Percentiles rank a stretch among this genome's conserved stretches.
These are phyloP conservation scores for Fagopyrum homotropicum DNA, from an alignment of 148 eudicot species.

Conservation along the genomic window DNA sequence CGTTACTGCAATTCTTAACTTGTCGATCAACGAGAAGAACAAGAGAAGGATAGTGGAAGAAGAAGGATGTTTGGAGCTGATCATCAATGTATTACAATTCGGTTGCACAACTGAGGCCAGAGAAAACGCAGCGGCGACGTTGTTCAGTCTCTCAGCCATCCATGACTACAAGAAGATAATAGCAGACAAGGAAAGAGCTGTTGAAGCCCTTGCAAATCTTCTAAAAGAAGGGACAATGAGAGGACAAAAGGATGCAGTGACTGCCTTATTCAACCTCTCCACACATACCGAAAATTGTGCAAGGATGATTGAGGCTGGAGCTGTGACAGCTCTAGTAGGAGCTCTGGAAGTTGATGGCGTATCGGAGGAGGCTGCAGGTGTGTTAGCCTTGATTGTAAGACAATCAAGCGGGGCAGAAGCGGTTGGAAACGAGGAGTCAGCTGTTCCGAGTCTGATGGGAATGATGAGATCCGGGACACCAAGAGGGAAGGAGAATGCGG, in stretches of 20 bases:
- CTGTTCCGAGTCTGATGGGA: slow-evolving; percentile 51
- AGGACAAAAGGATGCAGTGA: slow-evolving; percentile 88
- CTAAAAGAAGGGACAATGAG: slow-evolving; percentile 58
- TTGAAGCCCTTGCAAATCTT: slow-evolving; percentile 52
- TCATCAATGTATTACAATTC: slow-evolving; percentile 48
- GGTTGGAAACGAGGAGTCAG: slow-evolving; percentile 57
- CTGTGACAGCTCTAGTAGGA: slow-evolving; percentile 45
- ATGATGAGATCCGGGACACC: slow-evolving; percentile 79
- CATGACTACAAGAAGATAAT: slow-evolving; percentile 73
- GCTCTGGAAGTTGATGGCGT: slow-evolving; percentile 56
- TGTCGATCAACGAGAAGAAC: slow-evolving; percentile 72
- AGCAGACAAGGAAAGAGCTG: slow-evolving; percentile 55
- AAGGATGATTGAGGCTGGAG: slow-evolving; percentile 59
- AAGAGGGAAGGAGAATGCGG: slow-evolving; percentile 83
- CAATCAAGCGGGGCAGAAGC: slow-evolving; percentile 69
- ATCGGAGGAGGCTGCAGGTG: slow-evolving; percentile 82
- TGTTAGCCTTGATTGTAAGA: slow-evolving; percentile 66
- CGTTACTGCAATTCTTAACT: slow-evolving; percentile 79
- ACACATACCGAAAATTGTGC: slow-evolving; percentile 52
- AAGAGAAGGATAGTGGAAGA: slow-evolving; percentile 61
- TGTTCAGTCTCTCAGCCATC: slow-evolving; percentile 86
- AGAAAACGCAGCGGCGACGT: slow-evolving; percentile 90
- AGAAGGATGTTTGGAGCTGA: slow-evolving; percentile 53
- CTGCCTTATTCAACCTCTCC: slow-evolving; percentile 69
- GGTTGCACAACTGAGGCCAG: slow-evolving; percentile 73